phyloP scores from a whole-genome alignment of 371 early-diverging fungal species.

The Actinomucor elegans region DNA sequence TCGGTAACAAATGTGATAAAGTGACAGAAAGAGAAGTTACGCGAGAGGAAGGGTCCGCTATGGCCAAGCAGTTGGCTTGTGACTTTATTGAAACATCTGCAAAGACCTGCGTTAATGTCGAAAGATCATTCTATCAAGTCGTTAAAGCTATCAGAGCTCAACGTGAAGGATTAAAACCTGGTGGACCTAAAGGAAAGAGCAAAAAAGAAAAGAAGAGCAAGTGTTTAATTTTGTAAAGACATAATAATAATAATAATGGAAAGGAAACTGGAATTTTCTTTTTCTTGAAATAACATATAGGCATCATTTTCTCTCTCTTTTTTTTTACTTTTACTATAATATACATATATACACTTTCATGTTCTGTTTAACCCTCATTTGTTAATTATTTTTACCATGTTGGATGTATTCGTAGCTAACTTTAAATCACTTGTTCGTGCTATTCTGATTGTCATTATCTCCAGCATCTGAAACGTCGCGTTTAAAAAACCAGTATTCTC shows the following conservation, averaged over 20 bases:
- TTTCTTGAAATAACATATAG: no score
- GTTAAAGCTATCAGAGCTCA: slow-evolving; percentile 57
- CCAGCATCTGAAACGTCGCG: no score
- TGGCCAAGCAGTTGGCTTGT: slow-evolving; percentile 66
- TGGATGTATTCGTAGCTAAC: no score
- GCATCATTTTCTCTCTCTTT: neutral
- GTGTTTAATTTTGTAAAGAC: slow-evolving; percentile 36
- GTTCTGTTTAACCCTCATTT: no score
- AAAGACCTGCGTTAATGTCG: slow-evolving; percentile 81
- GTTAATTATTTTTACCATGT: no score
- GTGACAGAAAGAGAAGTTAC: slow-evolving; percentile 74
- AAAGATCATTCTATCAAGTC: slow-evolving; percentile 63
- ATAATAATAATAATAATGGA: no score
- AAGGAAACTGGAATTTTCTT: no score
- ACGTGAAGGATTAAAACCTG: slow-evolving; percentile 39
- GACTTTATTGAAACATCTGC: slow-evolving; percentile 83
- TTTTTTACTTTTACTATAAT: neutral
- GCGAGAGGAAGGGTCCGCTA: slow-evolving; percentile 72
- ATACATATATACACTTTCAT: no score
- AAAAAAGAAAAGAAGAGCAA: slow-evolving; percentile 40
- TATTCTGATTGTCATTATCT: no score
- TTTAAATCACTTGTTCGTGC: no score
- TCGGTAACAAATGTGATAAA: slow-evolving; percentile 92
- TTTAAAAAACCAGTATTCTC: no score
- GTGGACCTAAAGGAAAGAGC: slow-evolving; percentile 25